phyloP scores from a whole-genome alignment of 371 early-diverging fungal genomes.

The Mucor velutinosus region DNA sequence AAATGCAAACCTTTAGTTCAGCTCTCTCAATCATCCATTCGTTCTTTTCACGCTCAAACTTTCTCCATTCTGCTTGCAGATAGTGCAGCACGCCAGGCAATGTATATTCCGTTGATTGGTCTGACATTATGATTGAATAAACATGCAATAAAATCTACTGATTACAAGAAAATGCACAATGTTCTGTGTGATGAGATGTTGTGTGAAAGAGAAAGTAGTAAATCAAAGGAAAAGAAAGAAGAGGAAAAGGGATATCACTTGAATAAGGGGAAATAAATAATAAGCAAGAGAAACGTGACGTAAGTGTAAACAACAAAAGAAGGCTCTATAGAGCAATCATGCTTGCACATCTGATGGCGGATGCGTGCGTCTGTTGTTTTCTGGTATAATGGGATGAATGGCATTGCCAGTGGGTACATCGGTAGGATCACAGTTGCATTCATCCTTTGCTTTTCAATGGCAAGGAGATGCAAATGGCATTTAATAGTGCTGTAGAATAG shows the following conservation, averaged over 20 bases:
- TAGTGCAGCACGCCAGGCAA: slow-evolving; percentile 85
- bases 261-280: slow-evolving; percentile 2
- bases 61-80: slow-evolving; percentile 85
- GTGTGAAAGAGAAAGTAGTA: neutral
- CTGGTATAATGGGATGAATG: too few species aligned
- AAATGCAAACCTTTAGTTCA: slow-evolving; percentile 69
- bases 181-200: too few species aligned
- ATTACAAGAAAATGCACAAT: too few species aligned
- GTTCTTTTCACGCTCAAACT: slow-evolving; percentile 85
- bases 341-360: neutral
- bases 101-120: slow-evolving; percentile 59
- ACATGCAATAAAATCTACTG: neutral
- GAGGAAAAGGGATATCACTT: neutral
- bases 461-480: neutral
- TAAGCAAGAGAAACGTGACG: neutral
- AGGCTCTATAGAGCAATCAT: neutral
- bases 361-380: neutral
- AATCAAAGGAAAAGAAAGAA: neutral
- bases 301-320: neutral
- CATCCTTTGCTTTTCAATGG: neutral
- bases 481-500: neutral
- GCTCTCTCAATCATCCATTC: slow-evolving; percentile 89
- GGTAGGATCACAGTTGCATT: neutral
- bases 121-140: slow-evolving; percentile 21
- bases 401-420: neutral